Conservation (phyloP, 345 rosid species). For the Aethionema arabicum region DNA sequence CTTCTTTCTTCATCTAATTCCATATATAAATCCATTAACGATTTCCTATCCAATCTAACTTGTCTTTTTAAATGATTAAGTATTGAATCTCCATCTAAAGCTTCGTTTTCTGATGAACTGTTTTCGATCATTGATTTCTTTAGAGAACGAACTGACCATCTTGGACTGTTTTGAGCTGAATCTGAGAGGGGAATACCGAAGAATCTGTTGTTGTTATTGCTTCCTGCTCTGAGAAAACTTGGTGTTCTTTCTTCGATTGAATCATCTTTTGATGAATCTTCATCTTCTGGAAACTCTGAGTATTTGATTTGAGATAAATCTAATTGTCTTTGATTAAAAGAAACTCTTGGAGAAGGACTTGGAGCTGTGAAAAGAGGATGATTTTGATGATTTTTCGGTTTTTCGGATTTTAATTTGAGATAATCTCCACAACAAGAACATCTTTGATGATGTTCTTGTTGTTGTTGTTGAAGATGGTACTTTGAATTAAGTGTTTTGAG, state of each 20-base stretch:
- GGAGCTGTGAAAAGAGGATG: conserved; percentile 51
- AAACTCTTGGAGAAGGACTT: conserved; percentile 72
- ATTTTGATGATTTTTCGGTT: conserved; percentile 31
- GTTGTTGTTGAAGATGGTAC: conserved; percentile 13
- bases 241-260: conserved; percentile 58
- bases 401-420: conserved; percentile 48
- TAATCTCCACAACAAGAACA: conserved; percentile 75
- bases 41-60: conserved; percentile 76
- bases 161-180: conserved; percentile 61
- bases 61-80: conserved; percentile 74
- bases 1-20: conserved; percentile 92
- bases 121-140: conserved; percentile 53
- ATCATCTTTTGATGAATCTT: conserved; percentile 24
- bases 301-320: conserved; percentile 27
- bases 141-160: conserved; percentile 45
- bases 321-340: conserved; percentile 40
- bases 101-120: conserved; percentile 36
- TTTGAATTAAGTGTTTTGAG: conserved; percentile 21
- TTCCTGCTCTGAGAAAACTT: conserved; percentile 43
- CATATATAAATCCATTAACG: conserved; percentile 80
- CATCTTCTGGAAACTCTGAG: conserved; percentile 31
- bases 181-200: conserved; percentile 78
- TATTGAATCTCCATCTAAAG: conserved; percentile 55
- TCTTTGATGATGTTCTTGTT: conserved; percentile 22
- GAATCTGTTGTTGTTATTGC: conserved; percentile 46